These are phyloP conservation scores for Fallopia convolvulus DNA, from an alignment of 148 eudicot genomes.

Conservation along the genomic window DNA sequence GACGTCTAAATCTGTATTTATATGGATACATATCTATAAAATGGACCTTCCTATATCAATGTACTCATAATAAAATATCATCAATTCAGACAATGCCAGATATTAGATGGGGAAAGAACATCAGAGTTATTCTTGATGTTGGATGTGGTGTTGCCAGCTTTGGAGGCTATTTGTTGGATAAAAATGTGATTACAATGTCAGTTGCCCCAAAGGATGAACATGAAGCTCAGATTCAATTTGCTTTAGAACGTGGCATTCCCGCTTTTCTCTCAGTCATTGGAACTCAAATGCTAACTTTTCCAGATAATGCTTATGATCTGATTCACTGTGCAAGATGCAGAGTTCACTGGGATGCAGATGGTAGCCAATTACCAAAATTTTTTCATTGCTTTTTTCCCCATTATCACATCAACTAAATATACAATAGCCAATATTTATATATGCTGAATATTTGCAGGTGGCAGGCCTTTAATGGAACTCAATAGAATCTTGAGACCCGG, in stretches of 20 bases:
- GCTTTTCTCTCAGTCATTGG: conserved; percentile 90
- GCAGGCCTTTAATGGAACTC: conserved; percentile 85
- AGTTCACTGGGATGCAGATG: conserved; percentile 96
- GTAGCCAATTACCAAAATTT: conserved; percentile 23
- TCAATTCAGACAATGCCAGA: conserved; percentile 54
- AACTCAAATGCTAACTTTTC: conserved; percentile 86
- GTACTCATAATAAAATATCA: neutral
- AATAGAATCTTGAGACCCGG: conserved; percentile 90
- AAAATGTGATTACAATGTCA: conserved; percentile 88
- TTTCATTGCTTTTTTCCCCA: too few species aligned
- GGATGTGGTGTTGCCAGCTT: conserved; percentile 99
- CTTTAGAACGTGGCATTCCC: conserved; percentile 96
- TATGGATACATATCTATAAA: neutral
- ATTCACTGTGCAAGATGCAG: conserved; percentile 99
- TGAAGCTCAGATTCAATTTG: conserved; percentile 99
- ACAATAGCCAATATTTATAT: too few species aligned
- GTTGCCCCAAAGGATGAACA: conserved; percentile 97
- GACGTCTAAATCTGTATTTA: neutral
- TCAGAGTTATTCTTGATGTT: conserved; percentile 86
- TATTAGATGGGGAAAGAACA: conserved; percentile 77
- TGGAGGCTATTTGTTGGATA: conserved; percentile 91
- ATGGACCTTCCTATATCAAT: neutral
- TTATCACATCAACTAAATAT: too few species aligned
- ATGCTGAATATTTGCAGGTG: conserved; percentile 44
- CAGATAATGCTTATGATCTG: conserved; percentile 80